Percentiles rank a stretch among this genome's conserved stretches.
These are phyloP conservation scores for Paraconiothyrium sp. DNA, from an alignment of 2,329 filamentous ascomycete genomes.

Conservation along the genomic window DNA sequence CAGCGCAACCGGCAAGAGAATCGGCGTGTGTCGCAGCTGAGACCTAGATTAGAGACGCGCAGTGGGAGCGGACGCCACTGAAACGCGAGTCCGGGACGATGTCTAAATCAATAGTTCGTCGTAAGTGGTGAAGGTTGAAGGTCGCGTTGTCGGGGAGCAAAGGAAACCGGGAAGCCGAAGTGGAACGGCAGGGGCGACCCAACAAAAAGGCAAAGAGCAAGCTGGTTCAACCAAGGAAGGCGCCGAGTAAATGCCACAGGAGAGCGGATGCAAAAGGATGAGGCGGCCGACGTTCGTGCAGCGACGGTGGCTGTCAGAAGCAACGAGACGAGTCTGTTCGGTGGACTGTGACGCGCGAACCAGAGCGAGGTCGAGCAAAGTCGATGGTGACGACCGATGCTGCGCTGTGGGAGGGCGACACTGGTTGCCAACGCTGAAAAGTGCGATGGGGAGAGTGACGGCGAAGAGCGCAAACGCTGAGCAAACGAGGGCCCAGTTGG, in stretches of 20 bases:
- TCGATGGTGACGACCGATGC: not conserved
- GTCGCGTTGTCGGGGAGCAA: constrained; percentile 19
- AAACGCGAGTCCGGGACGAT: constrained; percentile 45
- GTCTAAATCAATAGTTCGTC: constrained; percentile 54
- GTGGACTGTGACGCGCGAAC: not conserved
- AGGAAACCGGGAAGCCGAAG: not conserved
- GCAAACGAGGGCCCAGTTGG: constrained; percentile 15
- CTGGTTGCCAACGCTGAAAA: not conserved
- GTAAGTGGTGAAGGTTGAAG: constrained; percentile 30
- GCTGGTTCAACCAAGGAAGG: constrained; percentile 22
- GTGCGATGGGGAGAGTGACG: constrained; percentile 6
- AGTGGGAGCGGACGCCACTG: constrained; percentile 23
- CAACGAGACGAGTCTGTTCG: too few relatives aligned
- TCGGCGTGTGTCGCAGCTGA: constrained; percentile 26
- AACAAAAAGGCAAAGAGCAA: constrained; percentile 24
- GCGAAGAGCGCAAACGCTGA: not conserved
- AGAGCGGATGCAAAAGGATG: constrained; percentile 1
- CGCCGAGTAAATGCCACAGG: constrained; percentile 28
- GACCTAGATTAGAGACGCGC: constrained; percentile 27
- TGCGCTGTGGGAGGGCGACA: constrained; percentile 4
- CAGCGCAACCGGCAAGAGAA: constrained; percentile 22
- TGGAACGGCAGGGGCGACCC: constrained; percentile 13
- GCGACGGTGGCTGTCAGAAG: not conserved
- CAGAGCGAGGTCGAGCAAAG: constrained; percentile 11
- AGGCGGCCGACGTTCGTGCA: constrained; percentile 1